Base-by-base conservation (phyloP, 2,329 filamentous ascomycete genomes). In the Aspergillus fijiensis region DNA sequence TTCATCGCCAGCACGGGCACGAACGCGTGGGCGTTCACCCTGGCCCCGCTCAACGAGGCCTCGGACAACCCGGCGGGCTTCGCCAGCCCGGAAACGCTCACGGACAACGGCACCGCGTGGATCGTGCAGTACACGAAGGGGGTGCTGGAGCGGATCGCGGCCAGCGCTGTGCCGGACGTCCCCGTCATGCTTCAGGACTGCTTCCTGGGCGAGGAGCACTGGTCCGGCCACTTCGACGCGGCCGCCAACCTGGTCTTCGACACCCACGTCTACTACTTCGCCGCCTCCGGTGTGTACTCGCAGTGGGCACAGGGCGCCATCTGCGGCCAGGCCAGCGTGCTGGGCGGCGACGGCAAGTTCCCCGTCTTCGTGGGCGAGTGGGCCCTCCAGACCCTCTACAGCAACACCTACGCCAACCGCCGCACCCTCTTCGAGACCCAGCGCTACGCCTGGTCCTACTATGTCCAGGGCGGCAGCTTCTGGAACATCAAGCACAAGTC, bases 21-120 rank as follows among this genome's bases (percentile, higher is more conserved):
- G 0, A 12, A 16, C 33, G 68, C 69, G 3, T 47, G 63, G 35
- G 60, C 65, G 12, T 72, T 65, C 45, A 69, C 65, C 2, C 60
- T 71, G 21, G 66, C 64, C n/a, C 69, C 69, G 1, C 66, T 72
- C 56, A 71, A 71, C 49, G 69, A 72, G 56, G 67, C 70, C 4
- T 64, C 63, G 5, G 68, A 70, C 45, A 64, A 59, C 51, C 33
- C 33, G 33, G 33, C 33, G 11, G 51, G 52, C 2, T 66, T 68
- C 29, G 66, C 63, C 12, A 67, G 66, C 5, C 45, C 63, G 2
- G 59, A 55, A 12, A 66, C 67, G 2, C 29, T 70, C 3, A 62
- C 64, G 1, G 62, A 62, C 10, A 49, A 58, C 4, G 67, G 67
- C 10, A 66, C 67, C 2, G 35, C 19, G 2, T 70, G 67, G 67